Base-by-base conservation (phyloP, 2,329 filamentous ascomycete species). In the Penicillium sp. region DNA sequence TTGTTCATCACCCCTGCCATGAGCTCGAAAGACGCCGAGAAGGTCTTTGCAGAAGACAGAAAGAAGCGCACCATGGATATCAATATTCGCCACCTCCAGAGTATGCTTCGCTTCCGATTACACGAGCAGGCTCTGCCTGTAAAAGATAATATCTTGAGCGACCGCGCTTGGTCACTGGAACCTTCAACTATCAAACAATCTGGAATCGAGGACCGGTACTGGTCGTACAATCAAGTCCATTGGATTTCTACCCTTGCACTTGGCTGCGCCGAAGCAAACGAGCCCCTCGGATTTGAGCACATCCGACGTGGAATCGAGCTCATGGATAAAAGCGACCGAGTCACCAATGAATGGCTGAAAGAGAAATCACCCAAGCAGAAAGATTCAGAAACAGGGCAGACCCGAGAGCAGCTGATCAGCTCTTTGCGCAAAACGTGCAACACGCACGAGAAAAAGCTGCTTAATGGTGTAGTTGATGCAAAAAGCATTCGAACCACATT, bases 401-500 rank as follows among this genome's bases (percentile, higher is more conserved):
- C 73, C 55, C 64, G 67, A 60, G 73, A 67, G 51, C 73, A 77
- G 55, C 67, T 77, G 14, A 71, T 85, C 17, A 78, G 77, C 26
- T 76, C 78, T 41, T 67, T 84, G 55, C 80, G 78, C 58, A 80
- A 80, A 65, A 85, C 79, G 40, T 85, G 83, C 63, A 91, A 88
- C 54, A 81, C 86, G 49, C 87, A 96, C 61, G 94, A 97, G 73
- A 90, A 90, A 72, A 88, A 87, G 63, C 81, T 99, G 8, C 78
- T 96, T 43, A 83, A 84, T 4, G 91, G 93, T 10, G 87, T 97
- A 3, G 86, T 96, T 35, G 86, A 96, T 67, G 85, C 90, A 7
- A 81, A 87, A 44, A 89, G 89, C 65, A 90, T 99, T 61, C 86
- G 86, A 58, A 95, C 90, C 0, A 95, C 90, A 0, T 99, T 97